These are phyloP conservation scores for Poa annua DNA, from an alignment of 176 grass and related monocot genomes.

Conservation along the genomic window DNA sequence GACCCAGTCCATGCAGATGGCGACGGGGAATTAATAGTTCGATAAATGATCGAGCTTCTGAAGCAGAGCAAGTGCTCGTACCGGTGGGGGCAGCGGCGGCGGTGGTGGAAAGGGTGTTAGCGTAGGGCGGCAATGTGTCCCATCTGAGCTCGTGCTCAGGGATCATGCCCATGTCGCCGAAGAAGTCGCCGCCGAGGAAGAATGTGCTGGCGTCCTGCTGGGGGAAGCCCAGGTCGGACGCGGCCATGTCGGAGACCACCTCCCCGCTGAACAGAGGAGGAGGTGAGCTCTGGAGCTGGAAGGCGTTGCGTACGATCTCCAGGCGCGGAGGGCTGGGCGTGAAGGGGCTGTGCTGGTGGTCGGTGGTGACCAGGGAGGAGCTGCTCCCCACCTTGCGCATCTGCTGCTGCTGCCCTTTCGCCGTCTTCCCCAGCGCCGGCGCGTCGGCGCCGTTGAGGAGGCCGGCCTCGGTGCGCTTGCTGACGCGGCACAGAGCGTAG, in stretches of 20 bases:
- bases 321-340: conserved; percentile 37
- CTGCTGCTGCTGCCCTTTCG: conserved; percentile 20
- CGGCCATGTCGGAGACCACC: conserved; percentile 11
- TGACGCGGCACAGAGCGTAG: conserved; percentile 83
- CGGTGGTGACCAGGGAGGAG: conserved; percentile 49
- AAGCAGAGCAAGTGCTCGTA: neutral
- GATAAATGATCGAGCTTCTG: neutral
- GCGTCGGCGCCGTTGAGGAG: conserved; percentile 40
- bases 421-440: no score
- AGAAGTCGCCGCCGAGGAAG: conserved; percentile 38
- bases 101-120: neutral
- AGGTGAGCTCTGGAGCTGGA: conserved; percentile 20
- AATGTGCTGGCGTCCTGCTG: conserved; percentile 38
- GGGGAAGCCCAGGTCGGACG: neutral
- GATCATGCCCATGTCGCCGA: conserved; percentile 39
- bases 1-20: neutral
- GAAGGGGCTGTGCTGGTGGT: conserved; percentile 57
- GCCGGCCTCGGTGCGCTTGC: conserved; percentile 71
- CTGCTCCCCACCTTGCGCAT: conserved; percentile 46
- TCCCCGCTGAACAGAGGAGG: neutral
- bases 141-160: conserved; percentile 48
- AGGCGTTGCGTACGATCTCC: conserved; percentile 4
- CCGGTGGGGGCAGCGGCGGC: neutral
- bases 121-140: conserved; percentile 22
- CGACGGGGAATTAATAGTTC: neutral